phyloP scores from a whole-genome alignment of 371 early-diverging fungal genomes.

The Saksenaea vasiformis region DNA sequence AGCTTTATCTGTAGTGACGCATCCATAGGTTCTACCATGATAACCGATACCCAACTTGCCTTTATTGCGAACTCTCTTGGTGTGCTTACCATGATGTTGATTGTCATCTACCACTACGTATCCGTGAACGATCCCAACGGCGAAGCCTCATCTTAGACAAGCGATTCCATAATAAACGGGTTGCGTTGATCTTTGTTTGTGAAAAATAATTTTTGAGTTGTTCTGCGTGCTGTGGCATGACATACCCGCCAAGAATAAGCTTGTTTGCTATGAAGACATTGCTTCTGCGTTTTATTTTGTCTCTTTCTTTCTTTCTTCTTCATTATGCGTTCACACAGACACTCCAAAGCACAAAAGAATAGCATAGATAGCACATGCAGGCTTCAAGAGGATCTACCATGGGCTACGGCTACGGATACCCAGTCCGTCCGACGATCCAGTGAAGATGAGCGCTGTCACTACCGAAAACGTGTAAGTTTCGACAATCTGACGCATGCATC shows the following conservation, averaged over 20 bases:
- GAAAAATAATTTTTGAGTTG: background rate
- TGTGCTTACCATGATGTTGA: slow-evolving; percentile 58
- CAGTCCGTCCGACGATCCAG: slow-evolving; percentile 12
- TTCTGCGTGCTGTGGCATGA: background rate
- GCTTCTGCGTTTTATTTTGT: background rate
- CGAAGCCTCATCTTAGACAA: slow-evolving; percentile 11
- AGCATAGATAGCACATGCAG: background rate
- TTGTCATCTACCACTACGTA: slow-evolving; percentile 60
- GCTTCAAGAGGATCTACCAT: background rate
- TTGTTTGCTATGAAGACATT: background rate
- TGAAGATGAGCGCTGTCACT: background rate
- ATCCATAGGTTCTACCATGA: slow-evolving; percentile 28
- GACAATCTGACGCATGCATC: slow-evolving; percentile 10
- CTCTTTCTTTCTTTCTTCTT: slow-evolving; percentile 1
- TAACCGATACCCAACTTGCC: slow-evolving; percentile 58
- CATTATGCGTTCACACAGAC: slow-evolving; percentile 1
- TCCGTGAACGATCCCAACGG: slow-evolving; percentile 43
- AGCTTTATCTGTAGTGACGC: background rate
- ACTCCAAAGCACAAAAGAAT: background rate
- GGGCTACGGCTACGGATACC: background rate
- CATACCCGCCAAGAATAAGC: background rate
- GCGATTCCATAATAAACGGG: background rate
- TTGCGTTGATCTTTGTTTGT: background rate
- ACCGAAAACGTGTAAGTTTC: slow-evolving; percentile 20
- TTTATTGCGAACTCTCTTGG: slow-evolving; percentile 60